Conservation (phyloP, 352 stramenopile genomes). For the Globisporangium uncinulatum region DNA sequence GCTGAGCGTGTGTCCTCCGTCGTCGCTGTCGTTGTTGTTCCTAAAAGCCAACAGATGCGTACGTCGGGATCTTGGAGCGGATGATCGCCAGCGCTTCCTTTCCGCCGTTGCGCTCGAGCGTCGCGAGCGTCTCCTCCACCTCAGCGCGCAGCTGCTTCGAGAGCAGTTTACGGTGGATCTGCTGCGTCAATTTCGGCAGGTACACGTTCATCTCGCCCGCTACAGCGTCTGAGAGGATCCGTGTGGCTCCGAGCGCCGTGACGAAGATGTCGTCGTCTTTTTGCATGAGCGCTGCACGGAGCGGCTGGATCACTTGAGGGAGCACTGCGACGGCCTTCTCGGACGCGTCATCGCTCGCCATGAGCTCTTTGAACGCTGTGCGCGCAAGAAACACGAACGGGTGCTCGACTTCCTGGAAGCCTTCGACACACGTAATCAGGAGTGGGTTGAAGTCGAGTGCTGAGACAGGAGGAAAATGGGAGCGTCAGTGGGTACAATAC, state of each 20-base stretch:
- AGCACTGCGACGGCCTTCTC: conserved; percentile 57
- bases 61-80: conserved; percentile 73
- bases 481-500: not conserved
- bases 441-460: conserved; percentile 58
- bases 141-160: conserved; percentile 46
- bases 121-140: conserved; percentile 57
- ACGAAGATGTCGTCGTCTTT: conserved; percentile 70
- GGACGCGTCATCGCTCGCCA: conserved; percentile 51
- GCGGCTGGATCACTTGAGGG: conserved; percentile 48
- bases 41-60: conserved; percentile 36
- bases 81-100: conserved; percentile 74
- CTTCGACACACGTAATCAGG: conserved; percentile 66
- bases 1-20: too few relatives aligned
- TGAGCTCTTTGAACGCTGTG: conserved; percentile 63
- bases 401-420: conserved; percentile 69
- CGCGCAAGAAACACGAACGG: conserved; percentile 77
- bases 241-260: conserved; percentile 60
- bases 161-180: conserved; percentile 69
- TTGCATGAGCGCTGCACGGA: conserved; percentile 57
- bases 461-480: conserved; percentile 2
- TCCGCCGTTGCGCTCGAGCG: conserved; percentile 66
- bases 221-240: conserved; percentile 54
- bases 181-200: conserved; percentile 64
- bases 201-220: conserved; percentile 75
- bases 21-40: too few relatives aligned